phyloP scores from a whole-genome alignment of 2,329 filamentous ascomycete genomes.

The Aureobasidium sp. region DNA sequence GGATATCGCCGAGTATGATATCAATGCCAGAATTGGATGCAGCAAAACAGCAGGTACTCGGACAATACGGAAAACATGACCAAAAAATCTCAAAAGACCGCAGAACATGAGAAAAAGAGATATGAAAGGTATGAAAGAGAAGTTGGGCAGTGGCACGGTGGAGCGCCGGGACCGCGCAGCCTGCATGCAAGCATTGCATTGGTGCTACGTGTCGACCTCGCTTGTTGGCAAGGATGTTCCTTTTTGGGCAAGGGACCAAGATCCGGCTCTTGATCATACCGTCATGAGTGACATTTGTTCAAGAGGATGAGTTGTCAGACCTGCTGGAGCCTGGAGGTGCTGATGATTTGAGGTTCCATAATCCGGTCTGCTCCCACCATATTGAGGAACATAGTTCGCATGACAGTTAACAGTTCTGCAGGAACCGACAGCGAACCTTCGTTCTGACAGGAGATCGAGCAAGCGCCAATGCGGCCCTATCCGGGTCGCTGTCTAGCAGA shows the following conservation, averaged over 20 bases:
- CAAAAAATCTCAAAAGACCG: not conserved
- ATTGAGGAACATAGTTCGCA: not conserved
- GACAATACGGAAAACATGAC: not conserved
- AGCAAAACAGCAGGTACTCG: not conserved
- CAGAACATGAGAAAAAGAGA: not conserved
- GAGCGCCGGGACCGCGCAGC: conserved; percentile 10
- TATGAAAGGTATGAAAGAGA: conserved; percentile 7
- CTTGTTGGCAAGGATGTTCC: conserved; percentile 12
- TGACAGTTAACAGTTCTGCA: conserved; percentile 12
- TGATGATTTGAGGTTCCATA: not conserved
- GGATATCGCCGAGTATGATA: not conserved
- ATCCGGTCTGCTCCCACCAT: not conserved
- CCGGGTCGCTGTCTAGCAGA: not conserved
- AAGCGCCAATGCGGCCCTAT: conserved; percentile 9
- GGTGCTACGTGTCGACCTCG: conserved; percentile 14
- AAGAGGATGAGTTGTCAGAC: not conserved
- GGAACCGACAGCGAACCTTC: conserved; percentile 1
- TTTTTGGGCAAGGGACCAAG: not conserved
- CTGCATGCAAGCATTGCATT: conserved; percentile 12
- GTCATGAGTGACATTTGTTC: not conserved
- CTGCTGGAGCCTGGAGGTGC: not conserved
- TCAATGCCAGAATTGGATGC: not conserved
- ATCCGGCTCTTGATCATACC: not conserved
- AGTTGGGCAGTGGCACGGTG: conserved; percentile 13
- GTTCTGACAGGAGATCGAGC: not conserved